phyloP scores from a whole-genome alignment of 495 filamentous ascomycete genomes.

The Gamarada debralockiae region DNA sequence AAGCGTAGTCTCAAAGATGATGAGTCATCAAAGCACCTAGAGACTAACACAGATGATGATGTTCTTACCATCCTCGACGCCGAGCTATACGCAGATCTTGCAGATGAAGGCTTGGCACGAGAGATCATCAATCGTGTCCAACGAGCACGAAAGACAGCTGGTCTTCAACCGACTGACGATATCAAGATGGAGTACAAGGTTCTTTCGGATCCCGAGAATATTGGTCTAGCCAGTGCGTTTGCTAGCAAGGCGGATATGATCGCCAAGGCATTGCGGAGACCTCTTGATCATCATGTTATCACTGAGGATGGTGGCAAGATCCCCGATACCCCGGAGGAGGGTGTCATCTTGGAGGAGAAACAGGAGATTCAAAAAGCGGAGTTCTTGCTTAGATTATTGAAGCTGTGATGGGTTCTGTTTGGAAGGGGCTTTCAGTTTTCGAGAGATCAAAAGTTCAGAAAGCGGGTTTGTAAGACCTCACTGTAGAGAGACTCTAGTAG shows the following conservation, averaged over 20 bases:
- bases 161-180: constrained; percentile 76
- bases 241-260: constrained; percentile 62
- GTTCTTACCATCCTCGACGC: constrained; percentile 80
- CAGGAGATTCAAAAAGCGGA: constrained; percentile 85
- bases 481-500: not conserved
- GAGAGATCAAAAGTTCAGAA: not conserved
- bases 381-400: constrained; percentile 78
- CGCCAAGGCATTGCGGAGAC: constrained; percentile 75
- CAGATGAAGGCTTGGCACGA: constrained; percentile 70
- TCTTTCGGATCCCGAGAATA: constrained; percentile 69
- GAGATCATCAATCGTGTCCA: constrained; percentile 85
- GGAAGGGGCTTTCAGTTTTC: not conserved
- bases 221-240: constrained; percentile 73
- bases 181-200: constrained; percentile 81
- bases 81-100: constrained; percentile 67
- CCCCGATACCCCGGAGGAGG: constrained; percentile 50
- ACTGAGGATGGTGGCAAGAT: constrained; percentile 62
- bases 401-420: constrained; percentile 59
- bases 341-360: constrained; percentile 77
- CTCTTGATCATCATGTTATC: constrained; percentile 68
- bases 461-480: not conserved
- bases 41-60: constrained; percentile 81
- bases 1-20: constrained; percentile 72
- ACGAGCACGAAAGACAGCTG: constrained; percentile 76
- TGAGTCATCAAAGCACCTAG: constrained; percentile 62